These are phyloP conservation scores for Candida sp. DNA, from an alignment of 1,139 yeast genomes.

Conservation along the genomic window DNA sequence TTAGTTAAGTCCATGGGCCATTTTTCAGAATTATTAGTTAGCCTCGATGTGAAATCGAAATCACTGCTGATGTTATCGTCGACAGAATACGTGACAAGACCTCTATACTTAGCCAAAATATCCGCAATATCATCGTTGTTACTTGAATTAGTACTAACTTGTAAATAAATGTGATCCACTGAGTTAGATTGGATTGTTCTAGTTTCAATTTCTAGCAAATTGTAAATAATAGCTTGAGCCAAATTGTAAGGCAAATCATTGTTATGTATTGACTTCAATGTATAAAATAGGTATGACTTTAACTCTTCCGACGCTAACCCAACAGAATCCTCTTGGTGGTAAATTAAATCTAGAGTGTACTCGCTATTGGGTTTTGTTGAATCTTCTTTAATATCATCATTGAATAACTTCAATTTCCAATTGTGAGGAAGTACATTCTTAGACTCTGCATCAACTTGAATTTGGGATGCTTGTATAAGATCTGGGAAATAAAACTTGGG, in stretches of 20 bases:
- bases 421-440: constrained; percentile 7
- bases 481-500: constrained; percentile 46
- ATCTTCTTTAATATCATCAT: constrained; percentile 7
- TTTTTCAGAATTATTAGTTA: not conserved
- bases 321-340: constrained; percentile 29
- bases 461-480: constrained; percentile 36
- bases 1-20: not conserved
- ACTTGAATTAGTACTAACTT: not conserved
- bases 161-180: not conserved
- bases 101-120: not conserved
- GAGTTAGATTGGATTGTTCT: not conserved
- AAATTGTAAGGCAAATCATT: constrained; percentile 41
- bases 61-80: not conserved
- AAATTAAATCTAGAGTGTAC: constrained; percentile 24
- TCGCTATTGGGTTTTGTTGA: constrained; percentile 9
- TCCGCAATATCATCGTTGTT: not conserved
- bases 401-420: constrained; percentile 15
- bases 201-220: constrained; percentile 7
- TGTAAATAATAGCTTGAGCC: constrained; percentile 32
- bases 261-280: constrained; percentile 25
- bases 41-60: not conserved
- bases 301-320: constrained; percentile 35
- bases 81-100: not conserved
- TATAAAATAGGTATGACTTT: constrained; percentile 34
- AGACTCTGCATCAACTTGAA: constrained; percentile 32